Evolutionary conservation across 2,329 filamentous ascomycete species (phyloP).

Genomic region (Fragosphaeria purpurea): DNA sequence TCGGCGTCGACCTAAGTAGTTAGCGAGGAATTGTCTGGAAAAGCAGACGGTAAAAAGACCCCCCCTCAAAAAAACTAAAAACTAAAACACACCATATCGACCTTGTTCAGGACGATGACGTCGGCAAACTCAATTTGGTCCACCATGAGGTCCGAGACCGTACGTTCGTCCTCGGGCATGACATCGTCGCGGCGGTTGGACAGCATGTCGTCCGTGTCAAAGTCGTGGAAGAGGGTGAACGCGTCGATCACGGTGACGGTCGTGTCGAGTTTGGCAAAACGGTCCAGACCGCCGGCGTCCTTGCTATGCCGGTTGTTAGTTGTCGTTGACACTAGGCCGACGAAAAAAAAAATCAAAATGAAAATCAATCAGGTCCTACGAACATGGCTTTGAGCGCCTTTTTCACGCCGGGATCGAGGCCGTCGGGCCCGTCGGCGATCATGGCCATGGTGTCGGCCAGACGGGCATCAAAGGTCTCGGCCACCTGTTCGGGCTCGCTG

Average conservation of each 20-base stretch:
- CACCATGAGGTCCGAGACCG: conserved; percentile 65
- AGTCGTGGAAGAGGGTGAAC: conserved; percentile 63
- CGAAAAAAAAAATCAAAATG: background rate
- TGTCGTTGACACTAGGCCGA: background rate
- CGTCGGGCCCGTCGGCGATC: conserved; percentile 22
- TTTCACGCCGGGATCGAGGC: conserved; percentile 8
- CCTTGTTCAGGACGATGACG: conserved; percentile 62
- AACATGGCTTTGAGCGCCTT: conserved; percentile 24
- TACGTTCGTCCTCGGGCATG: conserved; percentile 58
- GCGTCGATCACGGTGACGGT: conserved; percentile 65
- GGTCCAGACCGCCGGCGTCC: conserved; percentile 52
- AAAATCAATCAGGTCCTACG: conserved; percentile 8
- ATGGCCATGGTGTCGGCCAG: conserved; percentile 37
- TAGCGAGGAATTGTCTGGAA: no score
- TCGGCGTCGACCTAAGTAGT: conserved; percentile 25
- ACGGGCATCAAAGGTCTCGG: conserved; percentile 58
- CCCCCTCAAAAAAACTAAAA: no score
- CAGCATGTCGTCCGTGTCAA: conserved; percentile 59
- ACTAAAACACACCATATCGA: conserved; percentile 37
- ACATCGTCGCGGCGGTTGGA: conserved; percentile 54
- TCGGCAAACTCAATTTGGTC: conserved; percentile 73
- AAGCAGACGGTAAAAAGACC: no score
- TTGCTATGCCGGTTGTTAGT: background rate
- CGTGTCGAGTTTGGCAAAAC: conserved; percentile 57
- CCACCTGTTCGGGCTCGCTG: conserved; percentile 63